Percentiles rank a stretch among this genome's conserved stretches.
These are phyloP conservation scores for Balakata baccata DNA, from an alignment of 345 rosid species.

Conservation along the genomic window DNA sequence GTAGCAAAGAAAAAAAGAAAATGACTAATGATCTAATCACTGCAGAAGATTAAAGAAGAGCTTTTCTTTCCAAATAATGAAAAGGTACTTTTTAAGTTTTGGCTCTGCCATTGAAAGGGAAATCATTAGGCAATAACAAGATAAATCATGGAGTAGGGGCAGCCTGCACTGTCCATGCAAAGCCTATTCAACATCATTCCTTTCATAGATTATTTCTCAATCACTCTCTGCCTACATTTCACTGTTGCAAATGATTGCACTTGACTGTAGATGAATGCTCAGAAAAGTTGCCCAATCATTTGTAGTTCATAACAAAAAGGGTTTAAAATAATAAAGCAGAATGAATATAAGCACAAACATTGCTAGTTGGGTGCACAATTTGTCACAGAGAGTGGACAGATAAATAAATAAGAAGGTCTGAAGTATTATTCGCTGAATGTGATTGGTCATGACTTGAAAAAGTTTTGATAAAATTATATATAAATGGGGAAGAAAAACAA, in stretches of 20 bases:
- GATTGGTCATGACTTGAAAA: not conserved
- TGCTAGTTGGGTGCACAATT: not conserved
- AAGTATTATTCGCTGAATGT: no score
- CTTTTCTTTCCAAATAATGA: not conserved
- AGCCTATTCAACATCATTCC: not conserved
- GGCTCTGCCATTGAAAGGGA: not conserved
- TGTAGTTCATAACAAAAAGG: no score
- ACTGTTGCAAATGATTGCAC: not conserved
- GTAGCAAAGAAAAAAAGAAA: not conserved
- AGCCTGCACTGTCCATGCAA: conserved; percentile 2
- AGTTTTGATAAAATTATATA: not conserved
- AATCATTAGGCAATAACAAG: not conserved
- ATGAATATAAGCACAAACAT: not conserved
- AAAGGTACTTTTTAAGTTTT: not conserved
- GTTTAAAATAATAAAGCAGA: not conserved
- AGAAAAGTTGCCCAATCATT: not conserved
- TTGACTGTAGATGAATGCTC: not conserved
- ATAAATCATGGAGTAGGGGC: not conserved
- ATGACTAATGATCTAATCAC: not conserved
- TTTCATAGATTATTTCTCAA: no score
- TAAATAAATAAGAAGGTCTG: not conserved
- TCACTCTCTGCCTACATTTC: not conserved
- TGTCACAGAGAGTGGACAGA: not conserved
- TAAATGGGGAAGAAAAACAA: no score
- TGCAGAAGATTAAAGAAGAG: not conserved